Percentiles rank a stretch among this genome's conserved stretches.
These are phyloP conservation scores for Barnettozyma salicaria DNA, from an alignment of 805 yeast species.

Conservation along the genomic window DNA sequence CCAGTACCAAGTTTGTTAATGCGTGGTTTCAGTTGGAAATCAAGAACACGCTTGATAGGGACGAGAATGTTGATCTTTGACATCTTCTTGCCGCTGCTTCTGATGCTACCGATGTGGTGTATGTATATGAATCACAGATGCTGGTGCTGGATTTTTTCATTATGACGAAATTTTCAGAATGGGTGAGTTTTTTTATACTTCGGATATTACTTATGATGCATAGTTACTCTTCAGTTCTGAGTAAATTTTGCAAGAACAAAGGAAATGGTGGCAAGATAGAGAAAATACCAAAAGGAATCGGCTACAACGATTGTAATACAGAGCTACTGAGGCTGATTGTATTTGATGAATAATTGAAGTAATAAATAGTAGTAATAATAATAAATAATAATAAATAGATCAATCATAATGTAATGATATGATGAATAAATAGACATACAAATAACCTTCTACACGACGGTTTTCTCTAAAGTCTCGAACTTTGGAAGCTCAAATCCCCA, in stretches of 20 bases:
- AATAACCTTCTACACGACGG: not conserved
- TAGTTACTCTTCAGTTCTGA: too few relatives aligned
- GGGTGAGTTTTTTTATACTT: too few relatives aligned
- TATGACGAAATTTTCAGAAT: not conserved
- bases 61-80: slow-evolving; percentile 69
- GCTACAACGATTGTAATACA: too few relatives aligned
- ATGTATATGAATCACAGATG: not conserved
- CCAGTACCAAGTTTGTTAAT: slow-evolving; percentile 82
- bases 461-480: slow-evolving; percentile 19
- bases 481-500: slow-evolving; percentile 24
- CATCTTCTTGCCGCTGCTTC: too few relatives aligned
- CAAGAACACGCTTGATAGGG: slow-evolving; percentile 93
- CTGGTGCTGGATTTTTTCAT: not conserved
- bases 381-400: slow-evolving; percentile 7
- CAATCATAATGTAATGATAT: slow-evolving; percentile 1
- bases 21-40: slow-evolving; percentile 88
- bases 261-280: too few relatives aligned
- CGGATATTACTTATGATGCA: too few relatives aligned
- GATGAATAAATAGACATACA: not conserved
- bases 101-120: not conserved
- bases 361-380: slow-evolving; percentile 5
- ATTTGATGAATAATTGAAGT: slow-evolving; percentile 10
- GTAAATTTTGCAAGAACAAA: too few relatives aligned
- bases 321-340: not conserved
- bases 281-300: too few relatives aligned